Conservation (phyloP, 2,329 filamentous ascomycete genomes). For the Drechslerella coelobrocha region DNA sequence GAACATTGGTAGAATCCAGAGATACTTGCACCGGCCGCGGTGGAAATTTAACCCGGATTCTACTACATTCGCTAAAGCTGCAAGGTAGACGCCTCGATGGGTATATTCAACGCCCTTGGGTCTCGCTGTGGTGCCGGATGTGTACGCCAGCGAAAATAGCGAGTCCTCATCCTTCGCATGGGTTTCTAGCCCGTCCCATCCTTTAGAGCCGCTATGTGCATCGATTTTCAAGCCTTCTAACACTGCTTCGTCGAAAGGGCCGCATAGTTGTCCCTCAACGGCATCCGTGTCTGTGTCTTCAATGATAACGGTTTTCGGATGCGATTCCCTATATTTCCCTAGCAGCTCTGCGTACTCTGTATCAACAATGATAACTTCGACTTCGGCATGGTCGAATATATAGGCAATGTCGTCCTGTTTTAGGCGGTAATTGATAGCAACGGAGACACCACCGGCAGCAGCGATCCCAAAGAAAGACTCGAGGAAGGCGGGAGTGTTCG, state of each 20-base stretch:
- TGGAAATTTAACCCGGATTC: conserved; percentile 82
- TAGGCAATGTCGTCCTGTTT: conserved; percentile 87
- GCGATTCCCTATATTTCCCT: conserved; percentile 58
- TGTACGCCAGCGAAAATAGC: conserved; percentile 87
- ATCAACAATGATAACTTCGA: conserved; percentile 86
- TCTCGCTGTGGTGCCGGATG: conserved; percentile 78
- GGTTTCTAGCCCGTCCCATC: conserved; percentile 78
- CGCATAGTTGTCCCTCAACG: conserved; percentile 73
- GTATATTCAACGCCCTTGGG: conserved; percentile 80
- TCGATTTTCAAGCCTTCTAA: conserved; percentile 80
- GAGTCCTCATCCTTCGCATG: conserved; percentile 78
- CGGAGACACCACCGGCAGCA: conserved; percentile 54
- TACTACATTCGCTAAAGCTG: conserved; percentile 81
- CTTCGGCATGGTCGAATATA: conserved; percentile 86
- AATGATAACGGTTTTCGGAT: conserved; percentile 43
- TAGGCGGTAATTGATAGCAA: conserved; percentile 73
- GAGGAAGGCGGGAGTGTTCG: conserved; percentile 93
- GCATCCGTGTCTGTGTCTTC: conserved; percentile 85
- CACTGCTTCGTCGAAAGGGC: conserved; percentile 83
- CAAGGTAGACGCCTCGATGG: conserved; percentile 85
- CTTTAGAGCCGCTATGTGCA: conserved; percentile 67
- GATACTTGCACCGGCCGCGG: conserved; percentile 75
- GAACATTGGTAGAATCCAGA: conserved; percentile 79
- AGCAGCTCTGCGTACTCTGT: conserved; percentile 77
- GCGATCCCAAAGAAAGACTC: conserved; percentile 88